These are phyloP conservation scores for Saccharomyces pastorianus DNA, from an alignment of 1,139 yeast species.

Conservation along the genomic window DNA sequence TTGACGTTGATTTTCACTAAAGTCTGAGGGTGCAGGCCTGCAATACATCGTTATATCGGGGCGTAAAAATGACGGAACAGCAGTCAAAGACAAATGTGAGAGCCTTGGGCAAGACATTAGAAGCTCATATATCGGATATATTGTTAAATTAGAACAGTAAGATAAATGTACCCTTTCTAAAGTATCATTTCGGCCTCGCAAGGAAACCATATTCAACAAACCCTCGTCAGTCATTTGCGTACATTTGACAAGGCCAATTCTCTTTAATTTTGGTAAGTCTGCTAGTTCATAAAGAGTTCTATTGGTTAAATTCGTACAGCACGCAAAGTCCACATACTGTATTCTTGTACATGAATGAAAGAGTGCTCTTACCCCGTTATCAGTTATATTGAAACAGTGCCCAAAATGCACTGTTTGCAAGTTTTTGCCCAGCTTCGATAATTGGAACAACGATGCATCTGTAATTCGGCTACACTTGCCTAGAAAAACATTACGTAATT, in stretches of 20 bases:
- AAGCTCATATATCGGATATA: conserved; percentile 62
- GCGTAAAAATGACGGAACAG: conserved; percentile 79
- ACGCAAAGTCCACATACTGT: conserved; percentile 90
- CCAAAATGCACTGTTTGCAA: conserved; percentile 89
- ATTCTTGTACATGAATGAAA: conserved; percentile 76
- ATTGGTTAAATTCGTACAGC: conserved; percentile 86
- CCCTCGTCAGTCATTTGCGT: conserved; percentile 83
- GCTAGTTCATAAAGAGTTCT: conserved; percentile 73
- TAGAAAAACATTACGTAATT: conserved; percentile 75
- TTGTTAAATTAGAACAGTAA: conserved; percentile 74
- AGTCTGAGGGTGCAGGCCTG: conserved; percentile 92
- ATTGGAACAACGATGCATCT: conserved; percentile 67
- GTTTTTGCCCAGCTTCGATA: conserved; percentile 68
- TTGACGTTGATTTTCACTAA: conserved; percentile 76
- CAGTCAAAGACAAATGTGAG: conserved; percentile 84
- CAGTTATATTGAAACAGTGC: conserved; percentile 87
- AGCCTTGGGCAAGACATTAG: conserved; percentile 76
- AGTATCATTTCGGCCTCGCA: conserved; percentile 64
- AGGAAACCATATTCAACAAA: conserved; percentile 63
- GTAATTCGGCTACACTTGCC: conserved; percentile 87
- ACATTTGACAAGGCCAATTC: conserved; percentile 93
- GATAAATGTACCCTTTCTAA: conserved; percentile 89
- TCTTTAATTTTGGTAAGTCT: conserved; percentile 66
- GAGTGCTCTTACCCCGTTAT: conserved; percentile 69
- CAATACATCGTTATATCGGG: conserved; percentile 81